These are phyloP conservation scores for Multifurca ochricompacta DNA, from an alignment of 768 basidiomycete species.

Conservation along the genomic window DNA sequence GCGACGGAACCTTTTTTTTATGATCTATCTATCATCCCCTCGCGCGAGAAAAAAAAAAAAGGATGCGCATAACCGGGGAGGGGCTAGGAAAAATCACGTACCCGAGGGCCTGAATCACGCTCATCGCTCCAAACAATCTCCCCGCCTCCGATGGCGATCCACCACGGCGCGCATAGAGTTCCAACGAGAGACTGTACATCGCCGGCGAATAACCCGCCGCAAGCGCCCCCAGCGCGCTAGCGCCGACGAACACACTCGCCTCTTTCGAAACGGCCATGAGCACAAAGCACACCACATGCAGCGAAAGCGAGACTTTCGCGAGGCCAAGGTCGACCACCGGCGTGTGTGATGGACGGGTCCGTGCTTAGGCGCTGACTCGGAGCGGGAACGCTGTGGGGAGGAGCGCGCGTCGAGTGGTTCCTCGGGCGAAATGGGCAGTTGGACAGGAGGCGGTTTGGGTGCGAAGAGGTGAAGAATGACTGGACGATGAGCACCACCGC, in stretches of 20 bases:
- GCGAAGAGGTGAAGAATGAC: conserved; percentile 50
- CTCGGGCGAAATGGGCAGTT: conserved; percentile 23
- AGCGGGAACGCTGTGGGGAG: not conserved
- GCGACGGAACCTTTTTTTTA: too few species aligned
- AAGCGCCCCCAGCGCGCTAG: conserved; percentile 45
- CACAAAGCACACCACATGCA: conserved; percentile 33
- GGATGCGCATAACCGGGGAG: too few species aligned
- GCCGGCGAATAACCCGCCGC: conserved; percentile 60
- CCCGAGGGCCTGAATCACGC: conserved; percentile 65
- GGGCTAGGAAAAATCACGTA: too few species aligned
- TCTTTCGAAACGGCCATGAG: conserved; percentile 38
- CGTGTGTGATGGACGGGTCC: conserved; percentile 21
- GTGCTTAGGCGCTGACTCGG: conserved; percentile 7
- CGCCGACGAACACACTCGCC: conserved; percentile 43
- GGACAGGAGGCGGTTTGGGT: conserved; percentile 30
- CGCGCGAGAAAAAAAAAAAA: too few species aligned
- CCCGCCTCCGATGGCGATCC: conserved; percentile 50
- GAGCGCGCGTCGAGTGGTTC: conserved; percentile 23
- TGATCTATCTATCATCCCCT: too few species aligned
- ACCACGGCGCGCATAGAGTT: conserved; percentile 47
- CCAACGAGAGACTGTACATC: conserved; percentile 61
- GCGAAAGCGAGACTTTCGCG: conserved; percentile 49
- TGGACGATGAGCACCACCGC: conserved; percentile 25
- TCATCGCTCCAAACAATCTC: conserved; percentile 70
- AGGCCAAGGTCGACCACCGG: conserved; percentile 62